Percentiles rank a stretch among this genome's conserved stretches.
phyloP scores from a whole-genome alignment of 2,329 filamentous ascomycete genomes.

The Tolypocladium pustulatum region DNA sequence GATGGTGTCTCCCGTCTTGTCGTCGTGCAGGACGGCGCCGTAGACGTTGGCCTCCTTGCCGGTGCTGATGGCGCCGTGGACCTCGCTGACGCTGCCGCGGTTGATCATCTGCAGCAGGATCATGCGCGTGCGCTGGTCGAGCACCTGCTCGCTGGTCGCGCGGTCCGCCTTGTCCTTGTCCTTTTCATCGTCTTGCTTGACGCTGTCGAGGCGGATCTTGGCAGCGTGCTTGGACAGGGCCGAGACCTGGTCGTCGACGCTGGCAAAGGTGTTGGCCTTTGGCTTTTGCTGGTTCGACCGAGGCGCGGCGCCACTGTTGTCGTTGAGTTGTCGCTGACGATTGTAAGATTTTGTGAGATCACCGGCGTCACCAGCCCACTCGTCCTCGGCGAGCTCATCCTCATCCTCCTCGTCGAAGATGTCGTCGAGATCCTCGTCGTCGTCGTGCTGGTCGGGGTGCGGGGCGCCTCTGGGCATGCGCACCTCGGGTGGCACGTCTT shows the following conservation, averaged over 20 bases:
- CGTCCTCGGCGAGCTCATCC: constrained; percentile 38
- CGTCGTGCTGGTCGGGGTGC: constrained; percentile 10
- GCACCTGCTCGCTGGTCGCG: constrained; percentile 86
- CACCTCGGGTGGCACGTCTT: constrained; percentile 21
- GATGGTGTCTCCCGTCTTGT: constrained; percentile 39
- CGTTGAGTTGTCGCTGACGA: constrained; percentile 61
- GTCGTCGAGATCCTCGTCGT: constrained; percentile 13
- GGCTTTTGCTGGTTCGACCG: constrained; percentile 72
- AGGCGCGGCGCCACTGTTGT: constrained; percentile 40
- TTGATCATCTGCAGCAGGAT: constrained; percentile 95
- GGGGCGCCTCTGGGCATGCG: constrained; percentile 16
- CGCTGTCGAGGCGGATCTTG: constrained; percentile 70
- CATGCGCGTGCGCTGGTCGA: constrained; percentile 91
- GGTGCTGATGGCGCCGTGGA: constrained; percentile 91
- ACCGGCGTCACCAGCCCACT: constrained; percentile 45
- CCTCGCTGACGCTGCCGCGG: constrained; percentile 74
- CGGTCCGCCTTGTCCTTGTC: constrained; percentile 85
- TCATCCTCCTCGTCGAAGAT: constrained; percentile 25
- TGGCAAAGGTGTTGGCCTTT: constrained; percentile 65
- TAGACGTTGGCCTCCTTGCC: constrained; percentile 99
- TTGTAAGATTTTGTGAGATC: constrained; percentile 86
- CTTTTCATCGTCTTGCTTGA: constrained; percentile 36
- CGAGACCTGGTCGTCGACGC: constrained; percentile 78
- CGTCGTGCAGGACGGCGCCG: constrained; percentile 62
- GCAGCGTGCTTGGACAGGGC: constrained; percentile 75